Evolutionary conservation across 2,329 filamentous ascomycete species (phyloP).

Genomic region (Clarireedia paspali): DNA sequence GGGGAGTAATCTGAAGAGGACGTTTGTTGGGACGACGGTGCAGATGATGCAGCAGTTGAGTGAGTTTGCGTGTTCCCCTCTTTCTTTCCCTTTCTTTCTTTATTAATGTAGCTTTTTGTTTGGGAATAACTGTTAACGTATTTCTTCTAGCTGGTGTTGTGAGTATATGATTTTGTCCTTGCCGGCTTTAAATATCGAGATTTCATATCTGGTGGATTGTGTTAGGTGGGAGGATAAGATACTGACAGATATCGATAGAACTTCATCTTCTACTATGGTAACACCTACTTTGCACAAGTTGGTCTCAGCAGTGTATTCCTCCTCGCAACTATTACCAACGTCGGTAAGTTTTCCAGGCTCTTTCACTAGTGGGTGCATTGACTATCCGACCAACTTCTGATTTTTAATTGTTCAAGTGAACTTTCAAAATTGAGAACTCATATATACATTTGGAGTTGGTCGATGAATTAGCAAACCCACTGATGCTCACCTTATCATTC

Average conservation of each 20-base stretch:
- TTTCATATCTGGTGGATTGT: no score
- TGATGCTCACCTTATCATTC: background rate
- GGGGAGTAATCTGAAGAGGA: slow-evolving; percentile 62
- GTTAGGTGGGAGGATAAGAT: no score
- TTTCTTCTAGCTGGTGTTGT: slow-evolving; percentile 56
- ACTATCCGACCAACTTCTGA: no score
- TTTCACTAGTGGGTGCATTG: background rate
- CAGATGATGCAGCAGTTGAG: slow-evolving; percentile 73
- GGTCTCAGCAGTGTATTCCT: slow-evolving; percentile 60
- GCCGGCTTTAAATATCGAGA: no score
- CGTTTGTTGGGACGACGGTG: slow-evolving; percentile 63
- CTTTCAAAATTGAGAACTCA: no score
- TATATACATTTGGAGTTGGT: no score
- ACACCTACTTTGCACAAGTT: slow-evolving; percentile 86
- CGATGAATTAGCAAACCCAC: no score
- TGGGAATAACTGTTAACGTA: background rate
- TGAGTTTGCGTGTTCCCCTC: slow-evolving; percentile 21
- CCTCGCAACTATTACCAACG: slow-evolving; percentile 71
- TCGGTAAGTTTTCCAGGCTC: background rate
- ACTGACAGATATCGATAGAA: slow-evolving; percentile 37
- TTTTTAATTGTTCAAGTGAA: no score
- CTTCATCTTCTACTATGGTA: slow-evolving; percentile 85
- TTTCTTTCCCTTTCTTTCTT: background rate
- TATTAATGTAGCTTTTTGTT: no score
- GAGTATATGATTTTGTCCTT: no score